phyloP scores from a whole-genome alignment of 1,284 basidiomycete species.

The Thecaphora frezii region DNA sequence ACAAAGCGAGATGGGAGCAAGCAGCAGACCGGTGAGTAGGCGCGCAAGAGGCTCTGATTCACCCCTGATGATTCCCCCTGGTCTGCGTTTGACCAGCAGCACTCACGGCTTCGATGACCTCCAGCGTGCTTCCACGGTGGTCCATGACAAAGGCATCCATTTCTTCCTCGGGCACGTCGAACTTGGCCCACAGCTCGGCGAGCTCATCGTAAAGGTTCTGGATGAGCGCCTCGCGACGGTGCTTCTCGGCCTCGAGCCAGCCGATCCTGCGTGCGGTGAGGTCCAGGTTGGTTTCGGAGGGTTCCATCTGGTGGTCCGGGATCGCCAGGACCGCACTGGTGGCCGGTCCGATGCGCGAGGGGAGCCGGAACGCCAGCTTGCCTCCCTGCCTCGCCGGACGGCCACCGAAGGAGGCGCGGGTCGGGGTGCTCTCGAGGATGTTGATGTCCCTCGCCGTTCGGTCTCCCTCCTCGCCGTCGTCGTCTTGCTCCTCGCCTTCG shows the following conservation, averaged over 20 bases:
- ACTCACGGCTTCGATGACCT: constrained; percentile 66
- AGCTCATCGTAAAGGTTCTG: constrained; percentile 57
- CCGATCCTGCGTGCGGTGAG: constrained; percentile 18
- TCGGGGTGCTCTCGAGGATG: constrained; percentile 26
- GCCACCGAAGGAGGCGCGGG: constrained; percentile 27
- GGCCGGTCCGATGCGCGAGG: constrained; percentile 16
- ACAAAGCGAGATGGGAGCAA: background rate
- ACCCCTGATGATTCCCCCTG: too few relatives aligned
- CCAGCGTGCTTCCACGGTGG: constrained; percentile 72
- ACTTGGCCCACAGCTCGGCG: constrained; percentile 53
- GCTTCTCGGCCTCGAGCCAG: constrained; percentile 48
- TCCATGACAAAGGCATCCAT: constrained; percentile 57
- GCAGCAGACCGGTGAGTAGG: too few relatives aligned
- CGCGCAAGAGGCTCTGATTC: too few relatives aligned
- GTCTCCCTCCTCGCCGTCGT: background rate
- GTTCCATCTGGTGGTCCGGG: constrained; percentile 34
- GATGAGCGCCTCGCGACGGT: constrained; percentile 46
- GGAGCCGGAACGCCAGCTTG: constrained; percentile 20
- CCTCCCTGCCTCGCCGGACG: constrained; percentile 19
- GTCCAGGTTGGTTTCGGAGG: constrained; percentile 25
- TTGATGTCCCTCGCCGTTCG: constrained; percentile 14
- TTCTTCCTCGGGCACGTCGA: constrained; percentile 54
- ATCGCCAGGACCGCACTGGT: background rate
- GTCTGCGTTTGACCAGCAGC: too few relatives aligned
- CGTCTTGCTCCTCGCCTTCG: constrained; percentile 9